Evolutionary conservation across 768 basidiomycete genomes (phyloP), one percentile per base, ranked within the genome.

Genomic region (Boletus edulis): DNA sequence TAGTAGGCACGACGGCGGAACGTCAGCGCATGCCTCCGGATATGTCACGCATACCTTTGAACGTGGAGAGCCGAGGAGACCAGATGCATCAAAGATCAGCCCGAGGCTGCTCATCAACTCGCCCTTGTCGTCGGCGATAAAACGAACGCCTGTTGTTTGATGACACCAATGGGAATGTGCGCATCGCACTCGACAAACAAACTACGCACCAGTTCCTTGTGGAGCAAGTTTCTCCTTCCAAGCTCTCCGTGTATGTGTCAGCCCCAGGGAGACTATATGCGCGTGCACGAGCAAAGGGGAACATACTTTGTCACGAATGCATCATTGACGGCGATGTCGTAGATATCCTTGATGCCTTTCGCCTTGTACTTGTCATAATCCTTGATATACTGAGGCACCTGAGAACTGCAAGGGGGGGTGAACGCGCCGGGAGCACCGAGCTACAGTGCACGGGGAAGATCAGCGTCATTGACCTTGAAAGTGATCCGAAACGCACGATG

Each of bases 391-490:
- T 77, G 73, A 0, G 81, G 83, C 22, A 86, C 71, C 61, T 89
- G 86, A 11, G 72, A 74, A 51, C 80, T 82, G 71, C 90, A 93
- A 6, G 86, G 77, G 1, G 83, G 84, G 3, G 86, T 87, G 72
- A 90, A 91, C 8, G 87, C 87, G 15, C 87, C 89, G 0, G 91
- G 89, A 31, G 91, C 86, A 13, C 85, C 84, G 52, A 91, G 77
- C 86, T 87, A 49, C 3, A 50, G 27, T 24, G 0, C 2, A 18
- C 13, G 14, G n/a, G 17, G n/a, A 40, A 0, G 14, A 40, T 48
- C 9, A 38, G 18, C 17, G 43, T 40, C 8, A 18, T 46, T 14
- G 3, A 40, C 10, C 14, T n/a, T 4, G 29, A 38, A 45, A 37
- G 9, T 11, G 17, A 4, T 15, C 15, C 5, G 11, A 43, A 35